phyloP scores from a whole-genome alignment of 257 asterid species.

The Penstemon eatonii region DNA sequence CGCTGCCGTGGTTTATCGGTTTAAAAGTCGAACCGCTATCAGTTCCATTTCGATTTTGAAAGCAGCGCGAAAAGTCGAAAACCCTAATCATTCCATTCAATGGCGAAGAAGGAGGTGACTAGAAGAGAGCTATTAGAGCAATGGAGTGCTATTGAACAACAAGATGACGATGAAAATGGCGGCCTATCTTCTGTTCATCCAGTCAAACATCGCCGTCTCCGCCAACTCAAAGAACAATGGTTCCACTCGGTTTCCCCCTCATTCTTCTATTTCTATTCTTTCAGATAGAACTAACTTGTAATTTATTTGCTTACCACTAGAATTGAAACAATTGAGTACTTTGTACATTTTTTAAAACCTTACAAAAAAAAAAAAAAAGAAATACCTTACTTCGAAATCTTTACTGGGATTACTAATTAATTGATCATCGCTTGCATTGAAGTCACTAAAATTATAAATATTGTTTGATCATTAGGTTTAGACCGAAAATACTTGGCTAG shows the following conservation, averaged over 20 bases:
- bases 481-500: background rate
- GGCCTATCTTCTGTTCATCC: constrained; percentile 43
- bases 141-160: constrained; percentile 82
- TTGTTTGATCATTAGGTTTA: background rate
- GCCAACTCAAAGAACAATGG: constrained; percentile 90
- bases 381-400: too few relatives aligned
- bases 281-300: too few relatives aligned
- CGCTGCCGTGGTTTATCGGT: background rate
- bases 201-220: constrained; percentile 64
- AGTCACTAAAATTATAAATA: background rate
- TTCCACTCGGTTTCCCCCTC: background rate
- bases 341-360: too few relatives aligned
- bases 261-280: background rate
- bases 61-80: constrained; percentile 30
- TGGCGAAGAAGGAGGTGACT: constrained; percentile 53
- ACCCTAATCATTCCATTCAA: constrained; percentile 41
- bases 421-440: background rate
- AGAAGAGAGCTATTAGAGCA: constrained; percentile 74
- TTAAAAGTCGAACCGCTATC: background rate
- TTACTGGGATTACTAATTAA: background rate
- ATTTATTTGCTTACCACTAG: too few relatives aligned
- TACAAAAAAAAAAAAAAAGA: too few relatives aligned
- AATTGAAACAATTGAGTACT: too few relatives aligned
- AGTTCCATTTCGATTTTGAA: constrained; percentile 22
- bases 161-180: constrained; percentile 52